These are phyloP conservation scores for Blastobotrys capitulatus DNA, from an alignment of 1,139 yeast species.

Conservation along the genomic window DNA sequence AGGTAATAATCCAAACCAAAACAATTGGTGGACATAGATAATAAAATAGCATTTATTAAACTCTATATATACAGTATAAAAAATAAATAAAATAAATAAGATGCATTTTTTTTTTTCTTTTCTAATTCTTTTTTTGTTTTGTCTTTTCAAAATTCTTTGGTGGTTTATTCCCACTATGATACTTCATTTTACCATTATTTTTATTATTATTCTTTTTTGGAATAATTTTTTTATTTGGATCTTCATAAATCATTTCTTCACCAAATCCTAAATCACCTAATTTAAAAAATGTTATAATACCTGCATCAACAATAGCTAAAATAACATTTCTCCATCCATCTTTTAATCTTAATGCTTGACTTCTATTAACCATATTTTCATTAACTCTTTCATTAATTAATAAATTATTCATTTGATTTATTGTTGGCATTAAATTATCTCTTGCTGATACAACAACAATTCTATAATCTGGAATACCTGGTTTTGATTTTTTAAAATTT, in stretches of 20 bases:
- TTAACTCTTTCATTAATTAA: constrained; percentile 30
- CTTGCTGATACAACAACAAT: constrained; percentile 55
- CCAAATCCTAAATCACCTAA: constrained; percentile 58
- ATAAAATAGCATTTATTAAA: not conserved
- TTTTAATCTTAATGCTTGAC: constrained; percentile 33
- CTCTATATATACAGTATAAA: too few species aligned
- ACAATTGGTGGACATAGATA: constrained; percentile 8
- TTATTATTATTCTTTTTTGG: not conserved
- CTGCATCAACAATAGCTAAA: constrained; percentile 66
- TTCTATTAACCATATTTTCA: constrained; percentile 22
- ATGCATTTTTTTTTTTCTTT: too few species aligned
- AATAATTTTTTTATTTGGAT: not conserved
- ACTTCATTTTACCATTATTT: not conserved
- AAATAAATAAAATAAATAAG: too few species aligned
- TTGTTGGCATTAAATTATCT: constrained; percentile 47
- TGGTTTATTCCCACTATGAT: not conserved
- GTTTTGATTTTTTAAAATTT: constrained; percentile 59
- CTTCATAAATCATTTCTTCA: constrained; percentile 29
- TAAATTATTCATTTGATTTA: constrained; percentile 33
- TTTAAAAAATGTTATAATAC: constrained; percentile 61
- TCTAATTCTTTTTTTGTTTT: not conserved
- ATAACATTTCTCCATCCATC: constrained; percentile 51
- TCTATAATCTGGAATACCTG: constrained; percentile 74
- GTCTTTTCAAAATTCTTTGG: not conserved
- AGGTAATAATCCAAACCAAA: constrained; percentile 29